Base-by-base conservation (phyloP, 352 stramenopile species). In the Phytophthora megakarya region DNA sequence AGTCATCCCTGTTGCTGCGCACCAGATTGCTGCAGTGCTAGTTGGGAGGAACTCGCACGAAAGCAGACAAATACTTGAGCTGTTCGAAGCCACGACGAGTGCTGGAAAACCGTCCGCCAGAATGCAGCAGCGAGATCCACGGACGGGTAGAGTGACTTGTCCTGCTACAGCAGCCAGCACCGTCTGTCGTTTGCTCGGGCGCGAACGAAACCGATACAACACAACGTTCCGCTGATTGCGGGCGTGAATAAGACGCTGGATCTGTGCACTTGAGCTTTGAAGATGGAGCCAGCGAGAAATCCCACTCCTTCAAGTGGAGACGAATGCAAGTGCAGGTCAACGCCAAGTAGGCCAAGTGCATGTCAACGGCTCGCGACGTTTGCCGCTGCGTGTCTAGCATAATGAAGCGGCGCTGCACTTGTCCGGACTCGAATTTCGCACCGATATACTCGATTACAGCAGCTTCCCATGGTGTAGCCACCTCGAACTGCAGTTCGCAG, bases 191-290 rank as follows among this genome's bases (percentile, higher is more conserved):
- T 49, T 68, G 51, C 50, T 71, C 38, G 54, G 53, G 51, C 66
- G 67, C 62, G 67, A 75, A 75, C 30, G 67, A 75, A 75, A 75
- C 61, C 42, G 30, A 35, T 15, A 35, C 30, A 35, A 35, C 30
- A 12, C 30, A 35, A 35, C 30, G 30, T 35, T 35, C 30, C 30
- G 8, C 30, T 35, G 30, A 35, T 35, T 35, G 30, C 30, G 30
- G 30, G 30, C 30, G 3, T 35, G 30, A 35, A 35, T 35, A 35
- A 35, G 30, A 35, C 30, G 30, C 30, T 44, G 55, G 42, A 35
- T 75, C 38, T 71, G 52, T 50, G 35, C 54, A 68, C 39, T 69
- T 67, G 66, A 75, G 49, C 44, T 62, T 67, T 67, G 53, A 70
- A 58, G 65, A 65, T 65, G 48, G 47, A 73, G 59, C 38, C 44